These are phyloP conservation scores for Astragalus glycyphyllos DNA, from an alignment of 306 rosid species.

Conservation along the genomic window DNA sequence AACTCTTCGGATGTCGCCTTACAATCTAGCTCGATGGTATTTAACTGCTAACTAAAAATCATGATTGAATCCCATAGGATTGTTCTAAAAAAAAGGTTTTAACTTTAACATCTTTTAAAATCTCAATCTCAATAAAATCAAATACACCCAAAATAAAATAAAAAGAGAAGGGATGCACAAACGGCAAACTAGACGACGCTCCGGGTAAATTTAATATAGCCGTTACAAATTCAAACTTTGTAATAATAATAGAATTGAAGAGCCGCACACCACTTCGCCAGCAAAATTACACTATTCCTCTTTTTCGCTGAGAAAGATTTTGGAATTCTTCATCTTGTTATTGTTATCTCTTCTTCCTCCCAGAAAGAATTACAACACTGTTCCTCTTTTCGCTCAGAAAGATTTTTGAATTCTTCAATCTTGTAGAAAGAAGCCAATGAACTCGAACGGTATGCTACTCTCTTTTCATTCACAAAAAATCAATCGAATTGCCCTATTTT, in stretches of 20 bases:
- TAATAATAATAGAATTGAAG: too few relatives aligned
- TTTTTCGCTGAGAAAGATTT: slow-evolving; percentile 10
- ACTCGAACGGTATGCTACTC: slow-evolving; percentile 52
- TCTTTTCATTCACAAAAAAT: neutral
- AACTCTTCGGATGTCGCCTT: too few relatives aligned
- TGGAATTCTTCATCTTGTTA: neutral
- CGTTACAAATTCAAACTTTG: slow-evolving; percentile 53
- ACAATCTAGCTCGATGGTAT: too few relatives aligned
- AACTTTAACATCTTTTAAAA: too few relatives aligned
- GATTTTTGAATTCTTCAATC: slow-evolving; percentile 1
- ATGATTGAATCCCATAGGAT: too few relatives aligned
- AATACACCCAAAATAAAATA: too few relatives aligned
- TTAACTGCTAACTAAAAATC: too few relatives aligned
- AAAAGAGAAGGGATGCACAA: too few relatives aligned
- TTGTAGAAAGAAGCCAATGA: slow-evolving; percentile 45
- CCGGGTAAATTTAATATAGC: neutral
- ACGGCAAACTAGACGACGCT: slow-evolving; percentile 8
- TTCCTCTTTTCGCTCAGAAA: slow-evolving; percentile 17
- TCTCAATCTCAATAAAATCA: too few relatives aligned
- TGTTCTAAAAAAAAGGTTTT: too few relatives aligned
- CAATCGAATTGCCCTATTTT: slow-evolving; percentile 4
- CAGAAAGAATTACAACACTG: neutral
- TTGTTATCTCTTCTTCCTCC: slow-evolving; percentile 10
- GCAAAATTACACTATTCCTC: slow-evolving; percentile 3
- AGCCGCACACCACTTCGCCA: too few relatives aligned